phyloP scores from a whole-genome alignment of 1,284 basidiomycete species.

The Heimioporus punctisporus region DNA sequence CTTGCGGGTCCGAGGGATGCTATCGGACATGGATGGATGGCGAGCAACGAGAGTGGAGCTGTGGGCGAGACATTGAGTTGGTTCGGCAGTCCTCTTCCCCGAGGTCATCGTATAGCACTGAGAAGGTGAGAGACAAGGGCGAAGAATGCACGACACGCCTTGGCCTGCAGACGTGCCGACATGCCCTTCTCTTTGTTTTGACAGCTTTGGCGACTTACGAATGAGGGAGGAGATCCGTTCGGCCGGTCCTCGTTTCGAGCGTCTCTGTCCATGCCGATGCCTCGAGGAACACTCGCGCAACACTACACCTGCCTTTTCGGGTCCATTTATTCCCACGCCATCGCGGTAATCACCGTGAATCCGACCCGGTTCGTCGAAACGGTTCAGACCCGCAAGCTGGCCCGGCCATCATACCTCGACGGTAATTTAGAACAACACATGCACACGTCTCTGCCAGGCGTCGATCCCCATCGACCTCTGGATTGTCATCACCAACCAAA shows the following conservation, averaged over 20 bases:
- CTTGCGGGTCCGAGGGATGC: conserved; percentile 53
- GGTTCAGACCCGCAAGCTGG: too few species aligned
- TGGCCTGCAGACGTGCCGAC: conserved; percentile 35
- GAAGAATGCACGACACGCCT: conserved; percentile 37
- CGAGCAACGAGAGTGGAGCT: conserved; percentile 57
- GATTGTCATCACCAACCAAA: too few species aligned
- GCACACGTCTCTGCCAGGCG: too few species aligned
- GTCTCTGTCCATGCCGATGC: conserved; percentile 28
- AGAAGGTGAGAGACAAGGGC: conserved; percentile 35
- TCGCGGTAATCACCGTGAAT: conserved; percentile 25
- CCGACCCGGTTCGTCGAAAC: too few species aligned
- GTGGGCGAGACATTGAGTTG: conserved; percentile 52
- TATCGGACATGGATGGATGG: conserved; percentile 52
- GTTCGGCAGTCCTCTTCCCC: conserved; percentile 32
- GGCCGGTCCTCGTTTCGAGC: conserved; percentile 30
- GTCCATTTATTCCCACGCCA: conserved; percentile 21
- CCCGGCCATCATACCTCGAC: conserved; percentile 5
- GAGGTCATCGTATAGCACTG: conserved; percentile 39
- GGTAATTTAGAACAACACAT: conserved; percentile 21
- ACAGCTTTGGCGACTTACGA: conserved; percentile 26
- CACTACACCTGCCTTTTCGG: conserved; percentile 20
- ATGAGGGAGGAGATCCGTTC: conserved; percentile 12
- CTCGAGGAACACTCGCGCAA: conserved; percentile 29
- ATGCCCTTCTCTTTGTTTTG: conserved; percentile 34
- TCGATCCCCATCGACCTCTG: too few species aligned